These are phyloP conservation scores for Globisporangium alternatum DNA, from an alignment of 352 stramenopile species.

Conservation along the genomic window DNA sequence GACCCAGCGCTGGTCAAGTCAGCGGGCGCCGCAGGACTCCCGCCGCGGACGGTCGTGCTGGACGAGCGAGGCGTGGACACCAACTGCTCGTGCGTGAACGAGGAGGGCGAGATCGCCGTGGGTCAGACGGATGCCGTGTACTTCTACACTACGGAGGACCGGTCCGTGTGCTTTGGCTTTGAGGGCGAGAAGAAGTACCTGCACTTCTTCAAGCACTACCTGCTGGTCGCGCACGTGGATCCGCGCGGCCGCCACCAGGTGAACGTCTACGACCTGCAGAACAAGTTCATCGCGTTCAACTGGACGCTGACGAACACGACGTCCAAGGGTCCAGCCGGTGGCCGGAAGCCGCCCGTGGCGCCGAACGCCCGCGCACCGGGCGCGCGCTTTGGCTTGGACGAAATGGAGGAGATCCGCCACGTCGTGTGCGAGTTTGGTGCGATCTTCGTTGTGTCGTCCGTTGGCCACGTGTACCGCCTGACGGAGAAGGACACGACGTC, in stretches of 20 bases:
- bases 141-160: slow-evolving; percentile 88
- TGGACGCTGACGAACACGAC: slow-evolving; percentile 76
- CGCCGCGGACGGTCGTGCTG: slow-evolving; percentile 69
- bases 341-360: slow-evolving; percentile 24
- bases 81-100: slow-evolving; percentile 81
- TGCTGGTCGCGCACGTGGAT: slow-evolving; percentile 81
- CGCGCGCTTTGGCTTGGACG: slow-evolving; percentile 77
- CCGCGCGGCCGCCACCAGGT: slow-evolving; percentile 79
- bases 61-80: slow-evolving; percentile 81
- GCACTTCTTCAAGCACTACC: slow-evolving; percentile 87
- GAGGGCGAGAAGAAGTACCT: slow-evolving; percentile 87
- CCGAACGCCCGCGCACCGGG: slow-evolving; percentile 38
- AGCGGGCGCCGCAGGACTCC: slow-evolving; percentile 51
- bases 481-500: slow-evolving; percentile 94
- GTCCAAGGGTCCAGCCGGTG: slow-evolving; percentile 15
- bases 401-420: slow-evolving; percentile 87
- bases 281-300: slow-evolving; percentile 93
- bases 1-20: slow-evolving; percentile 74
- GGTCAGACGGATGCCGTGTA: slow-evolving; percentile 86
- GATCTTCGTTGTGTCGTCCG: slow-evolving; percentile 86
- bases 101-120: slow-evolving; percentile 81
- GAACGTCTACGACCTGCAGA: slow-evolving; percentile 91
- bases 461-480: slow-evolving; percentile 89
- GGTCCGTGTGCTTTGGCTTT: slow-evolving; percentile 85
- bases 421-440: slow-evolving; percentile 84